A percentile compares a stretch with the other conserved stretches of the same genome.
These are phyloP conservation scores for Thraustochytrium sp. DNA, from an alignment of 352 stramenopile genomes.

Conservation along the genomic window DNA sequence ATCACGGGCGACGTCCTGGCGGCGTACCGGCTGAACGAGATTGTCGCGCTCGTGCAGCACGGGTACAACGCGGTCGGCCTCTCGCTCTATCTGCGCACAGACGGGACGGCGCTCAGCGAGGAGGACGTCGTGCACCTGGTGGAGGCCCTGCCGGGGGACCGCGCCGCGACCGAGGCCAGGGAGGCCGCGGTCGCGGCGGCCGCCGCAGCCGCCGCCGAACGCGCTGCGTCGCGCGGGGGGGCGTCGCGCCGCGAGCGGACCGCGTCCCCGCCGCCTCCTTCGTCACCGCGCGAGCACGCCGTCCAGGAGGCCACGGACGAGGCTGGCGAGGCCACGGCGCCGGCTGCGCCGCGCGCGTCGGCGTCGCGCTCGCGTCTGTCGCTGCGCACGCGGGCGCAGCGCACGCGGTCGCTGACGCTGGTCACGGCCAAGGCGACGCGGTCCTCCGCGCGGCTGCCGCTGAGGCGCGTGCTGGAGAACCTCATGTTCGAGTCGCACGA, in stretches of 20 bases:
- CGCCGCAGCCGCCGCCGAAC: background rate
- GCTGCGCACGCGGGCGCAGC: background rate
- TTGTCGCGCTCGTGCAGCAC: background rate
- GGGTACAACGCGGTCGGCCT: background rate
- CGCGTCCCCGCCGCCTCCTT: too few relatives aligned
- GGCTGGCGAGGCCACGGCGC: background rate
- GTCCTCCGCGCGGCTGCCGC: background rate
- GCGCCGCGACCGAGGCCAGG: background rate
- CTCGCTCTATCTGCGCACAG: background rate
- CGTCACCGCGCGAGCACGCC: too few relatives aligned
- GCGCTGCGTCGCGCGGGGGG: too few relatives aligned
- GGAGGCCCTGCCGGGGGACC: background rate
- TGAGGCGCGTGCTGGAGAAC: background rate
- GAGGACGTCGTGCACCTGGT: background rate
- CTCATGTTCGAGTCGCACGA: slow-evolving; percentile 15
- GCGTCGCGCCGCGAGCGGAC: too few relatives aligned
- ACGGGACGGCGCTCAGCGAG: background rate
- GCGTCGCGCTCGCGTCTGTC: background rate
- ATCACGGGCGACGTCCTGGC: background rate
- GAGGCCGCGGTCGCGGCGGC: background rate
- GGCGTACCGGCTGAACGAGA: background rate
- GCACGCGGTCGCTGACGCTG: background rate
- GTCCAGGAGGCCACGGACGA: background rate
- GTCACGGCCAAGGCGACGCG: background rate
- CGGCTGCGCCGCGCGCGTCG: background rate